These are phyloP conservation scores for Nakazawaea molendinolei DNA, from an alignment of 805 yeast genomes.

Conservation along the genomic window DNA sequence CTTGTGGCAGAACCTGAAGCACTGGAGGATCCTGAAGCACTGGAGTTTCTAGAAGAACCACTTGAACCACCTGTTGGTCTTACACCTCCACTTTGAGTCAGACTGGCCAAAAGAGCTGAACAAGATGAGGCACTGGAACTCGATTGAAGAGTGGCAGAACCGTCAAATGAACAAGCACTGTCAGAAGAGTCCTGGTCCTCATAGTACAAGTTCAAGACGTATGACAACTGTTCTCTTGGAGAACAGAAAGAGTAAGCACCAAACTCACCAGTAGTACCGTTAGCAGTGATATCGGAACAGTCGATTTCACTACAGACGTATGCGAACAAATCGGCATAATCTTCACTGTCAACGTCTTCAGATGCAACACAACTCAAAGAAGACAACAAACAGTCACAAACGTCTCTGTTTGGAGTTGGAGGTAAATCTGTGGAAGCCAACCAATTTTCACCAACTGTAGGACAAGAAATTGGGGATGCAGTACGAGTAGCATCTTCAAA, in stretches of 20 bases:
- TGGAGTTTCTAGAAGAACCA: slow-evolving; percentile 25
- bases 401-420: slow-evolving; percentile 64
- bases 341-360: slow-evolving; percentile 39
- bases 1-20: slow-evolving; percentile 13
- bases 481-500: slow-evolving; percentile 29
- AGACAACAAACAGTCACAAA: slow-evolving; percentile 55
- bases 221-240: slow-evolving; percentile 63
- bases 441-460: slow-evolving; percentile 53
- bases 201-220: slow-evolving; percentile 59
- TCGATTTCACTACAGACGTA: slow-evolving; percentile 49
- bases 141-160: slow-evolving; percentile 52
- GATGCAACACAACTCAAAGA: slow-evolving; percentile 56
- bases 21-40: slow-evolving; percentile 22
- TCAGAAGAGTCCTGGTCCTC: slow-evolving; percentile 32
- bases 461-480: slow-evolving; percentile 36
- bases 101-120: slow-evolving; percentile 43
- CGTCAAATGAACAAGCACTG: slow-evolving; percentile 65
- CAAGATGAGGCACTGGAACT: slow-evolving; percentile 43
- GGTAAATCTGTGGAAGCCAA: slow-evolving; percentile 62
- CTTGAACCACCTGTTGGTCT: slow-evolving; percentile 26
- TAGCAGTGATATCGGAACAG: slow-evolving; percentile 54
- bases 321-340: slow-evolving; percentile 56
- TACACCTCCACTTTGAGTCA: slow-evolving; percentile 55
- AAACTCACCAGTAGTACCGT: slow-evolving; percentile 60
- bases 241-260: slow-evolving; percentile 74